Evolutionary conservation across 2,329 filamentous ascomycete genomes (phyloP).

Genomic region (Epichloe sp.): DNA sequence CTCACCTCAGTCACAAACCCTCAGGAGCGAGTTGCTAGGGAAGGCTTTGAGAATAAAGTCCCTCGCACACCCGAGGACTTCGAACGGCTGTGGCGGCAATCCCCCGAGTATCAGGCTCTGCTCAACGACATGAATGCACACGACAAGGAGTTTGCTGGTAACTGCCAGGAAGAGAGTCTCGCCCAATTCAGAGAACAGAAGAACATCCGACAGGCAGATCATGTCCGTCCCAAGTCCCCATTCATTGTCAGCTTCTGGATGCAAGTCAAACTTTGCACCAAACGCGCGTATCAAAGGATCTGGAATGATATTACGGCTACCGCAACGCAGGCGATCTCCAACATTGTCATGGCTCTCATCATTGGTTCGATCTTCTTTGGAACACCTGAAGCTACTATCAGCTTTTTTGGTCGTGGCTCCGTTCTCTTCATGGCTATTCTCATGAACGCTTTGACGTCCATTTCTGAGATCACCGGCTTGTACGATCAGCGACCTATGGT

Average conservation of each 20-base stretch:
- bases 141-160: conserved; percentile 30
- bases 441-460: conserved; percentile 44
- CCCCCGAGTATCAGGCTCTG: conserved; percentile 29
- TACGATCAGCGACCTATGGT: conserved; percentile 34
- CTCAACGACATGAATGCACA: conserved; percentile 36
- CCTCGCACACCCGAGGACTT: conserved; percentile 62
- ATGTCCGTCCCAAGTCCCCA: conserved; percentile 39
- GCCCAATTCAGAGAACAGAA: conserved; percentile 34
- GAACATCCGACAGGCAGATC: conserved; percentile 36
- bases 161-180: conserved; percentile 24
- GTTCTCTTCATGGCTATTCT: conserved; percentile 48
- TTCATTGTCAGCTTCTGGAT: conserved; percentile 43
- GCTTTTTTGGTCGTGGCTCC: conserved; percentile 41
- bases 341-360: conserved; percentile 45
- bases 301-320: conserved; percentile 38
- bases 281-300: conserved; percentile 37
- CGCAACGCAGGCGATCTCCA: conserved; percentile 28
- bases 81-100: conserved; percentile 33
- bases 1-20: conserved; percentile 57
- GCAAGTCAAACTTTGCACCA: conserved; percentile 39
- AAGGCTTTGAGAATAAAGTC: conserved; percentile 47
- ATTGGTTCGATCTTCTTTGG: conserved; percentile 48
- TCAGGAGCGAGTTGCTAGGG: conserved; percentile 37
- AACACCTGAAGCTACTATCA: conserved; percentile 32
- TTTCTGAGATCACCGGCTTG: conserved; percentile 37